phyloP scores from a whole-genome alignment of 495 filamentous ascomycete species.

The Aspergillus campestris region DNA sequence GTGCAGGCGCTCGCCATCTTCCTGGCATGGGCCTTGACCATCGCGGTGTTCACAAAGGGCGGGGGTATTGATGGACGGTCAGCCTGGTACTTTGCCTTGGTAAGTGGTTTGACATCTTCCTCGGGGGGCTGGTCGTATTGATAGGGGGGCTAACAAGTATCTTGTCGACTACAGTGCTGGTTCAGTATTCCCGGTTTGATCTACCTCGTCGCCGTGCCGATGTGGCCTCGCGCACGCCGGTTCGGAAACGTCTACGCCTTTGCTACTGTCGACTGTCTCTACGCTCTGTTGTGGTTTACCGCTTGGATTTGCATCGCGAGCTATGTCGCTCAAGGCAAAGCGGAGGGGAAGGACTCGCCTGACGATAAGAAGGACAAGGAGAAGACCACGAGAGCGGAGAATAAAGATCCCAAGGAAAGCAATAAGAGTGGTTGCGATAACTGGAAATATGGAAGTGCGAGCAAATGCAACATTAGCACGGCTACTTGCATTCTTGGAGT shows the following conservation, averaged over 20 bases:
- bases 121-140: neutral
- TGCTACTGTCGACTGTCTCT: conserved; percentile 62
- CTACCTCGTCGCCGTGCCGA: conserved; percentile 74
- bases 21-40: conserved; percentile 62
- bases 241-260: conserved; percentile 80
- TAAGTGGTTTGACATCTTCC: conserved; percentile 33
- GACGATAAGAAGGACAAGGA: conserved; percentile 15
- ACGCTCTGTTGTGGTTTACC: conserved; percentile 73
- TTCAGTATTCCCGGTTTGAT: conserved; percentile 72
- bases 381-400: conserved; percentile 3
- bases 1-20: conserved; percentile 60
- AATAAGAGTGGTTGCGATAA: conserved; percentile 36
- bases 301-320: conserved; percentile 70
- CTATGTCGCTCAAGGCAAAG: conserved; percentile 49
- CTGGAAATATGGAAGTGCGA: conserved; percentile 45
- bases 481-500: conserved; percentile 71
- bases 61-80: conserved; percentile 58
- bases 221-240: conserved; percentile 71
- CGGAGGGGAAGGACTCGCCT: conserved; percentile 24
- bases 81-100: conserved; percentile 70
- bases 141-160: conserved; percentile 7
- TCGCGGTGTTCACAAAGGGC: conserved; percentile 60
- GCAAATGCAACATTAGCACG: conserved; percentile 65
- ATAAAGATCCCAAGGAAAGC: conserved; percentile 8
- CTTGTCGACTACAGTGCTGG: conserved; percentile 56